Evolutionary conservation across 768 basidiomycete genomes (phyloP).

Genomic region (Scleroderma citrinum): DNA sequence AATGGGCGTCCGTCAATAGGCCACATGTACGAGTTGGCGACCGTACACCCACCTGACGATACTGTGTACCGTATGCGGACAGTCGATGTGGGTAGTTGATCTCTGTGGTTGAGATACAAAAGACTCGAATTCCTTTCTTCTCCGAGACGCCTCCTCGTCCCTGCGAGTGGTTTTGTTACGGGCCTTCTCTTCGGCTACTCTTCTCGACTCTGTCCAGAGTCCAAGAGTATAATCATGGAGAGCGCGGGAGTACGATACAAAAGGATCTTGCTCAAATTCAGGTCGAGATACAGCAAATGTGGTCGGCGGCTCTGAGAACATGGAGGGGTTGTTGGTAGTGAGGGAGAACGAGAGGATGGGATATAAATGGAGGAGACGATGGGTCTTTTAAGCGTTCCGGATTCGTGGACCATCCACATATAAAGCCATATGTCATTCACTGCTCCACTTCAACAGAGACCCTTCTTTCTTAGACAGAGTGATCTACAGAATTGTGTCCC

Average conservation of each 20-base stretch:
- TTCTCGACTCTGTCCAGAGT: constrained; percentile 63
- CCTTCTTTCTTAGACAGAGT: neutral
- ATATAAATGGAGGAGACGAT: constrained; percentile 20
- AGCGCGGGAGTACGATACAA: constrained; percentile 55
- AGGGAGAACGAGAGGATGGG: constrained; percentile 12
- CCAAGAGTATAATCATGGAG: constrained; percentile 62
- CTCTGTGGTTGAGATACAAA: constrained; percentile 4
- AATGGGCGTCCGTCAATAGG: neutral
- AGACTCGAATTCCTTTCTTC: constrained; percentile 17
- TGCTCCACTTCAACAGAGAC: constrained; percentile 25
- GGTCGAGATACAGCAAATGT: constrained; percentile 4
- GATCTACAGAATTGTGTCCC: neutral
- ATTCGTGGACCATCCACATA: constrained; percentile 17
- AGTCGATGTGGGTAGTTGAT: constrained; percentile 2
- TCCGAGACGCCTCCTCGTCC: constrained; percentile 20
- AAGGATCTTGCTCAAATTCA: constrained; percentile 23
- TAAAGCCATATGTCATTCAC: constrained; percentile 3
- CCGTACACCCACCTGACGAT: neutral
- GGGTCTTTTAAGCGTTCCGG: constrained; percentile 11
- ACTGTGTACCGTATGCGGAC: neutral
- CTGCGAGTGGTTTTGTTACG: constrained; percentile 24
- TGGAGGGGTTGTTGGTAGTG: constrained; percentile 12
- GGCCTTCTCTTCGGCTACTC: constrained; percentile 47
- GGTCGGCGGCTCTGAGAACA: neutral
- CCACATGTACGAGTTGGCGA: neutral